Evolutionary conservation across 192 early-diverging fungal species (phyloP).

Genomic region (Mortierella hygrophila): DNA sequence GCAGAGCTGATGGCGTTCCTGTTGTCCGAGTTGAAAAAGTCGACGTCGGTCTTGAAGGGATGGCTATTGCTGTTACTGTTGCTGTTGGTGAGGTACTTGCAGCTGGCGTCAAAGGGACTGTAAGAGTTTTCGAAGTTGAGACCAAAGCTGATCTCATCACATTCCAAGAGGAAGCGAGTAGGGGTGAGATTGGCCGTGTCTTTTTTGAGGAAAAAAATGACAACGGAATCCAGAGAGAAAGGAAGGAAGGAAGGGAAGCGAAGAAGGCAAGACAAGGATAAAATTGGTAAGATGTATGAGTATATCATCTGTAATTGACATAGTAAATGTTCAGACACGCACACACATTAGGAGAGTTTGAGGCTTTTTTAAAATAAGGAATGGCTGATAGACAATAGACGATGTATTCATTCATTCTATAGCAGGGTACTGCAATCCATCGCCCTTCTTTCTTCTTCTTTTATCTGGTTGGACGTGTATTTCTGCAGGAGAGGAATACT

Average conservation of each 20-base stretch:
- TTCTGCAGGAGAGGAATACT: too few relatives aligned
- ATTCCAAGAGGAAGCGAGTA: constrained; percentile 32
- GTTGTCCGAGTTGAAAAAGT: not conserved
- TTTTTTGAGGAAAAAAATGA: not conserved
- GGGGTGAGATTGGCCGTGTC: constrained; percentile 29
- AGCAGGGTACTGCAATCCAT: too few relatives aligned
- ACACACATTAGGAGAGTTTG: not conserved
- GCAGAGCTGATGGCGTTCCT: not conserved
- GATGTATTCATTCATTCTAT: too few relatives aligned
- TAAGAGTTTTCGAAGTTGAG: constrained; percentile 32
- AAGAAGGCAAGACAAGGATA: not conserved
- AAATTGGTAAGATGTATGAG: constrained; percentile 17
- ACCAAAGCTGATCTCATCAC: constrained; percentile 27
- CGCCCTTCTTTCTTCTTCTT: too few relatives aligned
- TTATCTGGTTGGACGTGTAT: too few relatives aligned
- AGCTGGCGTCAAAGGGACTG: constrained; percentile 28
- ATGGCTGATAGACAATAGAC: too few relatives aligned
- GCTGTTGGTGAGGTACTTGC: constrained; percentile 29
- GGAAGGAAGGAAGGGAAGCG: not conserved
- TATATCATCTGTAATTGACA: constrained; percentile 23
- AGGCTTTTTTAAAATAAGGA: too few relatives aligned
- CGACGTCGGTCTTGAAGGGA: not conserved
- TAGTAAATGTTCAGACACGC: not conserved
- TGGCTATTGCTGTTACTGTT: not conserved
- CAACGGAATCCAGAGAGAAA: not conserved